These are phyloP conservation scores for Solanum peruvianum DNA, from an alignment of 257 asterid species.

Conservation along the genomic window DNA sequence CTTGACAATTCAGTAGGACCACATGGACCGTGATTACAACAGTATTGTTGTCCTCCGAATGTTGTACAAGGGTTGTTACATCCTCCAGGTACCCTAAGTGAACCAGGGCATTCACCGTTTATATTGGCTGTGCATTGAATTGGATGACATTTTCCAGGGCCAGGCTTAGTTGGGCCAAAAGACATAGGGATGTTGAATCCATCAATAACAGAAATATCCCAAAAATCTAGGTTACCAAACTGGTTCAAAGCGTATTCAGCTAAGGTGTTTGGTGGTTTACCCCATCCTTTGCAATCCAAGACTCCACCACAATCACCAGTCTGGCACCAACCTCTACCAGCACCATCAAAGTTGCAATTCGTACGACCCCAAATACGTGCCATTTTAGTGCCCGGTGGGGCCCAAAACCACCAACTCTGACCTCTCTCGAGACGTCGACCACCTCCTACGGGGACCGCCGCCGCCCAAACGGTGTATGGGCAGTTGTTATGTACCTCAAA, in stretches of 20 bases:
- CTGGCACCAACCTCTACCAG: slow-evolving; percentile 44
- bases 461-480: slow-evolving; percentile 25
- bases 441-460: slow-evolving; percentile 5
- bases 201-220: slow-evolving; percentile 31
- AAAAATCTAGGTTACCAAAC: slow-evolving; percentile 28
- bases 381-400: slow-evolving; percentile 11
- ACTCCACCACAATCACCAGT: slow-evolving; percentile 58
- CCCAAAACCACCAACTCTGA: slow-evolving; percentile 15
- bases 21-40: slow-evolving; percentile 25
- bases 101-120: slow-evolving; percentile 28
- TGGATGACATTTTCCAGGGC: slow-evolving; percentile 11
- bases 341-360: slow-evolving; percentile 36
- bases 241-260: slow-evolving; percentile 49
- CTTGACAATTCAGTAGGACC: slow-evolving; percentile 20
- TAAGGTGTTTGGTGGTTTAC: slow-evolving; percentile 35
- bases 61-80: slow-evolving; percentile 43
- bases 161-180: slow-evolving; percentile 12
- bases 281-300: slow-evolving; percentile 28
- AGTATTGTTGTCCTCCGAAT: slow-evolving; percentile 15
- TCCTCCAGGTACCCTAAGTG: slow-evolving; percentile 25
- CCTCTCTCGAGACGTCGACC: slow-evolving; percentile 20
- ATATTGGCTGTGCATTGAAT: slow-evolving; percentile 26
- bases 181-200: slow-evolving; percentile 64
- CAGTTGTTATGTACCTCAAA: slow-evolving; percentile 23
- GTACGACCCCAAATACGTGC: slow-evolving; percentile 62